A percentile compares a stretch with the other conserved stretches of the same genome.
Conservation (phyloP, 1,139 yeast species). For the Saccharomyces hybrid region DNA sequence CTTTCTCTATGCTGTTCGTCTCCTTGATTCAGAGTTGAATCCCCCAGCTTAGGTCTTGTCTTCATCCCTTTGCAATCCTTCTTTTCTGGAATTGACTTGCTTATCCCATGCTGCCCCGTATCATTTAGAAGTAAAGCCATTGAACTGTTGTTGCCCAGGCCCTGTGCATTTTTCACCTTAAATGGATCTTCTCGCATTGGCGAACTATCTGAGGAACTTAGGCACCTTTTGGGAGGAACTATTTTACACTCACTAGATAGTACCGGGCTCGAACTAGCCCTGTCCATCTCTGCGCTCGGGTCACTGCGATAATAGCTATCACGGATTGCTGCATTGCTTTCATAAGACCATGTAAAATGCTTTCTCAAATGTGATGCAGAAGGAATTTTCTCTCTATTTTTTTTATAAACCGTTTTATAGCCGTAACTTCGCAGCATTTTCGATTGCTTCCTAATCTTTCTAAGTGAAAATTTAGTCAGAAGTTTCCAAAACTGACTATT, state of each 20-base stretch:
- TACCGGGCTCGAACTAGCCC: not conserved
- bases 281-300: not conserved
- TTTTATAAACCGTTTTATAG: slow-evolving; percentile 8
- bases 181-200: not conserved
- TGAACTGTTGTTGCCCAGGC: not conserved
- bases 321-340: not conserved
- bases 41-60: too few relatives aligned
- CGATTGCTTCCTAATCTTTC: slow-evolving; percentile 15
- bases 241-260: not conserved
- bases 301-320: not conserved
- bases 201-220: not conserved
- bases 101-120: too few relatives aligned
- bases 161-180: not conserved
- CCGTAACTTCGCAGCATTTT: slow-evolving; percentile 10
- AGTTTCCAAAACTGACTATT: slow-evolving; percentile 17
- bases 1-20: not conserved
- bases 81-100: too few relatives aligned
- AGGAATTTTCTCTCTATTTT: not conserved
- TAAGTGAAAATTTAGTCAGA: slow-evolving; percentile 22
- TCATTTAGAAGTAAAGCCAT: too few relatives aligned
- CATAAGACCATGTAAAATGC: not conserved
- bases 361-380: not conserved
- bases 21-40: too few relatives aligned
- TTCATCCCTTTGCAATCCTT: too few relatives aligned
- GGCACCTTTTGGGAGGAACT: not conserved